A percentile compares a stretch with the other conserved stretches of the same genome.
Conservation (phyloP, 2,329 filamentous ascomycete genomes). For the Sclerotinia sclerotiorum region DNA sequence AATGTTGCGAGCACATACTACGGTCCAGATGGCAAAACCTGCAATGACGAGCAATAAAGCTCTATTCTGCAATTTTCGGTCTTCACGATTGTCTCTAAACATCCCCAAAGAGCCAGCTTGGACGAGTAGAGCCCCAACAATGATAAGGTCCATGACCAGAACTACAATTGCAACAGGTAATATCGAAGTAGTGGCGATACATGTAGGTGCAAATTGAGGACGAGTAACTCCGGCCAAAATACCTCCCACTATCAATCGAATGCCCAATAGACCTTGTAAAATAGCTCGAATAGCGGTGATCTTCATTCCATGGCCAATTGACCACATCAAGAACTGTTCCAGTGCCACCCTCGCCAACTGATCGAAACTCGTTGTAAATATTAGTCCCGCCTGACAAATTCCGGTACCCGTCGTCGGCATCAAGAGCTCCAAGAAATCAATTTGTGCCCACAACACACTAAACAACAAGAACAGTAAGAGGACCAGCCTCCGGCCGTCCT, state of each 20-base stretch:
- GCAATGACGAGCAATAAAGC: conserved; percentile 34
- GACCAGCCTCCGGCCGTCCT: conserved; percentile 43
- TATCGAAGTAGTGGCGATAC: conserved; percentile 37
- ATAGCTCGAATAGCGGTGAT: conserved; percentile 34
- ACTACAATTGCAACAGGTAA: conserved; percentile 38
- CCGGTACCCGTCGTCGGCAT: conserved; percentile 29
- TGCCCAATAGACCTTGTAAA: conserved; percentile 36
- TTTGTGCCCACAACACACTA: conserved; percentile 39
- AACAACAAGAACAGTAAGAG: conserved; percentile 42
- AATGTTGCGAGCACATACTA: conserved; percentile 28
- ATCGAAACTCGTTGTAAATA: conserved; percentile 39
- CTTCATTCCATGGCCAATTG: conserved; percentile 36
- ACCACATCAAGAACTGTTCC: conserved; percentile 42
- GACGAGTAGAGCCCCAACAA: conserved; percentile 36
- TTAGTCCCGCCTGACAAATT: conserved; percentile 36
- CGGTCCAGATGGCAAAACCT: conserved; percentile 39
- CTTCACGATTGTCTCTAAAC: conserved; percentile 29
- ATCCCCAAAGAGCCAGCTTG: conserved; percentile 33
- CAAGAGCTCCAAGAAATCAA: conserved; percentile 39
- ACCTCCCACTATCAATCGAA: conserved; percentile 37
- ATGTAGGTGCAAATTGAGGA: conserved; percentile 39
- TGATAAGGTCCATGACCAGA: conserved; percentile 37
- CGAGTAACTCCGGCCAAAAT: conserved; percentile 39
- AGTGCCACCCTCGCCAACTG: conserved; percentile 39
- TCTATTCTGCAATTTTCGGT: conserved; percentile 32